Evolutionary conservation across 2,329 filamentous ascomycete genomes (phyloP).

Genomic region (Trichoderma citrinoviride): DNA sequence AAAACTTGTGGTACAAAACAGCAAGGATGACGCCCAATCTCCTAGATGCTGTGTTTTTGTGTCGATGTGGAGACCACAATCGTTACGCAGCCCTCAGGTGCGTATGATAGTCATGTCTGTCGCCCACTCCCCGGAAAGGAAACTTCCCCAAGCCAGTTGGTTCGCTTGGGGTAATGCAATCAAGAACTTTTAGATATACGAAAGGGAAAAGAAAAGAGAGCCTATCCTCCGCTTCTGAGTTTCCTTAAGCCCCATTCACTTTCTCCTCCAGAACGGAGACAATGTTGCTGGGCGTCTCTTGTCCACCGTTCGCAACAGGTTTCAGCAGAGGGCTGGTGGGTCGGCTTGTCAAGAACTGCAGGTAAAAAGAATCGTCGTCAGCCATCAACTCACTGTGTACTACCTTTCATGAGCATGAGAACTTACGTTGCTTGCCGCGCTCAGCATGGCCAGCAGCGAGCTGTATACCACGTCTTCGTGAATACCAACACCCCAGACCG

Average conservation of each 20-base stretch:
- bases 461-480: slow-evolving; percentile 7
- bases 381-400: neutral
- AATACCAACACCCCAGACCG: slow-evolving; percentile 3
- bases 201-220: neutral
- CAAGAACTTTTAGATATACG: too few species aligned
- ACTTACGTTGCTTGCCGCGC: slow-evolving; percentile 9
- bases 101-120: too few species aligned
- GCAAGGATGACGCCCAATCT: too few species aligned
- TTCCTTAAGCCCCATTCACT: neutral
- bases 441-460: slow-evolving; percentile 6
- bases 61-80: too few species aligned
- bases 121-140: too few species aligned
- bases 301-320: neutral
- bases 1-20: too few species aligned
- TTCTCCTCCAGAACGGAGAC: slow-evolving; percentile 5
- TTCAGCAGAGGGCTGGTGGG: slow-evolving; percentile 5
- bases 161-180: too few species aligned
- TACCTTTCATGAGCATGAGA: neutral
- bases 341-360: neutral
- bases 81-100: too few species aligned
- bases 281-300: neutral
- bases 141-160: too few species aligned
- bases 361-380: neutral
- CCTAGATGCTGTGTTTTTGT: too few species aligned
- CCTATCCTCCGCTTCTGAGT: neutral